Conservation (phyloP, 306 rosid species). For the Cicer pinnatifidum region DNA sequence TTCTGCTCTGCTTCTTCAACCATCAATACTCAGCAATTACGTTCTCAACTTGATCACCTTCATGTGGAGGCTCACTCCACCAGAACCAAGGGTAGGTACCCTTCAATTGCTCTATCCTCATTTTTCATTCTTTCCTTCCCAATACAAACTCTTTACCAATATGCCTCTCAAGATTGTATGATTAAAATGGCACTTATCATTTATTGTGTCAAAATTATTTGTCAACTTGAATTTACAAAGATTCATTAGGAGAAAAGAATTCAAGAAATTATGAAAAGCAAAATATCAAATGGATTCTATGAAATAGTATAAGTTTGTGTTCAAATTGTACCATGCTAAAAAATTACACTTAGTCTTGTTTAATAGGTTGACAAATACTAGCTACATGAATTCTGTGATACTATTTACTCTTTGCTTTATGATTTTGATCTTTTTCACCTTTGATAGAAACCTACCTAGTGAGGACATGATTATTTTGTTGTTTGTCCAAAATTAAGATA, state of each 20-base stretch:
- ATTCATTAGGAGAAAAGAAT: background rate
- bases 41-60: conserved; percentile 75
- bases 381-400: background rate
- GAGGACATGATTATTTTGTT: background rate
- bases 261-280: background rate
- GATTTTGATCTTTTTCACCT: background rate
- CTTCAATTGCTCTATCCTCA: background rate
- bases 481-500: background rate
- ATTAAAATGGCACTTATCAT: background rate
- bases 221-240: background rate
- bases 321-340: conserved; percentile 1
- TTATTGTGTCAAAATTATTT: background rate
- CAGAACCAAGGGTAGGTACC: conserved; percentile 64
- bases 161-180: conserved; percentile 21
- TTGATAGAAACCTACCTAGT: background rate
- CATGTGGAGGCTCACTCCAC: conserved; percentile 73
- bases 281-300: background rate
- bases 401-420: background rate
- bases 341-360: conserved; percentile 8
- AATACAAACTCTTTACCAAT: background rate
- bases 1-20: conserved; percentile 51
- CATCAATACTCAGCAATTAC: conserved; percentile 62
- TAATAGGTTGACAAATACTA: background rate
- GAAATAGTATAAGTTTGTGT: background rate
- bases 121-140: background rate